Percentiles rank a stretch among this genome's conserved stretches.
Conservation (phyloP, 2,329 filamentous ascomycete genomes). For the Microascus cirrosus region DNA sequence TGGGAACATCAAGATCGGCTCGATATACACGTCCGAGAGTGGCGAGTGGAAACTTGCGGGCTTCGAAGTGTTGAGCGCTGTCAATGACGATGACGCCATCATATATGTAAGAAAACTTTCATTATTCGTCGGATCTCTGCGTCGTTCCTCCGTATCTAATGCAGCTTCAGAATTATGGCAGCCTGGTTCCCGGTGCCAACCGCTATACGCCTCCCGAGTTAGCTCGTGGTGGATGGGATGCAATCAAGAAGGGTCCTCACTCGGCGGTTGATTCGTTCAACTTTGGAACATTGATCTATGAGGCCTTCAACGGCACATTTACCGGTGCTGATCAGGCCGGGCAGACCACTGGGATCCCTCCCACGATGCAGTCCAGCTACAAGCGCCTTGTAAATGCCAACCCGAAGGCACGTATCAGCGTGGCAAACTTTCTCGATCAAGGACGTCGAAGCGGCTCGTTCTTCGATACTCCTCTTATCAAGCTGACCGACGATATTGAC, state of each 20-base stretch:
- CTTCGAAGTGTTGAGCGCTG: slow-evolving; percentile 84
- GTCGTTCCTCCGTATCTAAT: slow-evolving; percentile 7
- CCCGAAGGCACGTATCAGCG: slow-evolving; percentile 76
- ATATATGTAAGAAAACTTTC: slow-evolving; percentile 53
- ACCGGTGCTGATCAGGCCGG: slow-evolving; percentile 66
- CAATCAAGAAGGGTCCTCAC: slow-evolving; percentile 71
- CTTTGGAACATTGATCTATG: slow-evolving; percentile 73
- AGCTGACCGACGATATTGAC: slow-evolving; percentile 84
- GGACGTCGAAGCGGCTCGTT: slow-evolving; percentile 73
- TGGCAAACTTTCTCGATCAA: slow-evolving; percentile 81
- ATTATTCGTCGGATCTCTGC: neutral
- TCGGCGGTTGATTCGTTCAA: slow-evolving; percentile 80
- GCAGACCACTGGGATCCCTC: slow-evolving; percentile 76
- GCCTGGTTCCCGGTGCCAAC: slow-evolving; percentile 72
- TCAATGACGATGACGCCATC: slow-evolving; percentile 90
- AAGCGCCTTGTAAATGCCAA: slow-evolving; percentile 81
- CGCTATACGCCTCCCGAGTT: slow-evolving; percentile 84
- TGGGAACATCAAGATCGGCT: slow-evolving; percentile 72
- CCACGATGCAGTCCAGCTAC: slow-evolving; percentile 83
- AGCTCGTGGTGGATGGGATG: slow-evolving; percentile 79
- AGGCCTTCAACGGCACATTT: slow-evolving; percentile 85
- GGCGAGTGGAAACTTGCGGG: slow-evolving; percentile 96
- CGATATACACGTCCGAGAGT: slow-evolving; percentile 87
- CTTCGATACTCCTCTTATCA: slow-evolving; percentile 87
- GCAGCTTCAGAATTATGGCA: slow-evolving; percentile 63